Evolutionary conservation across 2,329 filamentous ascomycete genomes (phyloP).

Genomic region (Clarireedia hainanense): DNA sequence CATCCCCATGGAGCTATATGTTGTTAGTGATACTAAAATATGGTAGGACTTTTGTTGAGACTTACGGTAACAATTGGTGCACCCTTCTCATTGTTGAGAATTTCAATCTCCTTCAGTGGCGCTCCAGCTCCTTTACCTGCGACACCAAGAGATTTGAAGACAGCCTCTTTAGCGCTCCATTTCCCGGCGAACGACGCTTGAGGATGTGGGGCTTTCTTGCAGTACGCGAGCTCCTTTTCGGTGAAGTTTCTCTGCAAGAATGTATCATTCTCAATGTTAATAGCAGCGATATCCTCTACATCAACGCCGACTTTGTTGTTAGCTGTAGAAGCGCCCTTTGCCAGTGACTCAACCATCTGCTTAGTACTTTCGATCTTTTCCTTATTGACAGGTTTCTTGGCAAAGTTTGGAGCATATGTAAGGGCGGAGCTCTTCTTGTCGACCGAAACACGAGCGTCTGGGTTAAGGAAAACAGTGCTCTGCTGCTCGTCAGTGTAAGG

Average conservation of each 20-base stretch:
- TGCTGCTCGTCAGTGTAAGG: constrained; percentile 88
- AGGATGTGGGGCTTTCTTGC: constrained; percentile 67
- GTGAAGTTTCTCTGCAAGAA: constrained; percentile 97
- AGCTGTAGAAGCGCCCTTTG: constrained; percentile 50
- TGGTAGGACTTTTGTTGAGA: constrained; percentile 12
- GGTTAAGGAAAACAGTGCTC: constrained; percentile 85
- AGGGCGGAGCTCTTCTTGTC: constrained; percentile 84
- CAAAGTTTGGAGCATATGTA: constrained; percentile 60
- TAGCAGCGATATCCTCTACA: constrained; percentile 76
- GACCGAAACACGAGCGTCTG: constrained; percentile 72
- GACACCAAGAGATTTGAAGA: constrained; percentile 95
- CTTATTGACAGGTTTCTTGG: constrained; percentile 52
- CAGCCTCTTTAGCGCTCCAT: constrained; percentile 97
- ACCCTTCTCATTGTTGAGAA: constrained; percentile 70
- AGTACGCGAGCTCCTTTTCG: constrained; percentile 74
- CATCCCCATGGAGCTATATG: constrained; percentile 73
- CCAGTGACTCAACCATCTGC: constrained; percentile 70
- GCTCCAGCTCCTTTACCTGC: constrained; percentile 81
- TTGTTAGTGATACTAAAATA: constrained; percentile 11
- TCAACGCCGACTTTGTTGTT: constrained; percentile 87
- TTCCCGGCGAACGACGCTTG: constrained; percentile 89
- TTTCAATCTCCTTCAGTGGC: constrained; percentile 89
- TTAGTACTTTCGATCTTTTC: constrained; percentile 47
- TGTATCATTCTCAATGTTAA: constrained; percentile 90
- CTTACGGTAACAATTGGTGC: constrained; percentile 81